Conservation (phyloP, 176 grass and related monocot species). For the Triticum dicoccoides region DNA sequence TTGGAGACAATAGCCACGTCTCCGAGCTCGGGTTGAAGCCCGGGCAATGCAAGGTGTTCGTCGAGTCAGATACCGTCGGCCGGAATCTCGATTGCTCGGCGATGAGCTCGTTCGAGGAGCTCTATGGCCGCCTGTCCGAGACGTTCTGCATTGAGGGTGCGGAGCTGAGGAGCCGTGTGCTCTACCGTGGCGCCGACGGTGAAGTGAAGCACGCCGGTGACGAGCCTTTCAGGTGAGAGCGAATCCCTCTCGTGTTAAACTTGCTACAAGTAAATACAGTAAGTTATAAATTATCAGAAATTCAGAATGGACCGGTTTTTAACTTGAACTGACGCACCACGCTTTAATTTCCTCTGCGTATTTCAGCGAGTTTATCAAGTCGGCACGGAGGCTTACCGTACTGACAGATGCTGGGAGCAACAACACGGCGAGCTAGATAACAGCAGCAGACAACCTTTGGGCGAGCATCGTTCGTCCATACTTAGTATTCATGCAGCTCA, state of each 20-base stretch:
- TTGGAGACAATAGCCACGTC: neutral
- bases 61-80: conserved; percentile 78
- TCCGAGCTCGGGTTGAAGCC: conserved; percentile 34
- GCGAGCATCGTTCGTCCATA: neutral
- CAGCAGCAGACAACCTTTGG: neutral
- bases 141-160: conserved; percentile 66
- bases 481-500: neutral
- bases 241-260: neutral
- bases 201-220: conserved; percentile 66
- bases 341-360: neutral
- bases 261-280: neutral
- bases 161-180: conserved; percentile 64
- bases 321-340: conserved; percentile 17
- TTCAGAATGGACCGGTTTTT: neutral
- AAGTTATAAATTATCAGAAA: neutral
- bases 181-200: conserved; percentile 58
- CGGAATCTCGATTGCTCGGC: conserved; percentile 68
- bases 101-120: conserved; percentile 67
- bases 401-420: conserved; percentile 57
- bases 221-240: conserved; percentile 75
- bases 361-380: conserved; percentile 81
- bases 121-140: conserved; percentile 61
- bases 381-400: conserved; percentile 71
- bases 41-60: conserved; percentile 87
- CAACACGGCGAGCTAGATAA: conserved; percentile 48